Evolutionary conservation across 352 stramenopile species (phyloP).

Genomic region (Thalassiosira livingstoniorum): DNA sequence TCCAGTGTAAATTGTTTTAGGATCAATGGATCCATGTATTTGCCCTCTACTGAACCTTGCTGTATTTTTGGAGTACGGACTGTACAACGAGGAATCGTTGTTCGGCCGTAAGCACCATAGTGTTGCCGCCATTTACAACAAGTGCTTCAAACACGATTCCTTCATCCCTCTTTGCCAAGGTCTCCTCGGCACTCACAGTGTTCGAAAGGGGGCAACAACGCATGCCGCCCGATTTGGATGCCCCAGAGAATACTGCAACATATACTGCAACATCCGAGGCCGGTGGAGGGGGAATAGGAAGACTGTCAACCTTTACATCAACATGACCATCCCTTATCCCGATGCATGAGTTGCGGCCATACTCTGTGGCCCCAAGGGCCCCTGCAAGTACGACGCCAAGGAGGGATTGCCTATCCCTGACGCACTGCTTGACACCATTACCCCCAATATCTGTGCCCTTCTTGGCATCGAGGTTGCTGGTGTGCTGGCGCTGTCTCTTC

Average conservation of each 20-base stretch:
- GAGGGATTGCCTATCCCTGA: neutral
- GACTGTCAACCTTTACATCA: conserved; percentile 32
- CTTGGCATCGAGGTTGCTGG: neutral
- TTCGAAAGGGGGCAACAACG: conserved; percentile 23
- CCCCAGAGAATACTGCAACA: neutral
- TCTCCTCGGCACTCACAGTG: conserved; percentile 7
- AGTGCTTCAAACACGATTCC: neutral
- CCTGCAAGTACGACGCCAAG: conserved; percentile 29
- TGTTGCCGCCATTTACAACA: neutral
- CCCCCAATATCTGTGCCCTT: neutral
- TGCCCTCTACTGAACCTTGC: neutral
- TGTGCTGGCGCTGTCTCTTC: neutral
- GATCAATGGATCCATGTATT: conserved; percentile 6
- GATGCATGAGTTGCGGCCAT: conserved; percentile 33
- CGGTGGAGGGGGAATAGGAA: conserved; percentile 2
- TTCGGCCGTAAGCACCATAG: neutral
- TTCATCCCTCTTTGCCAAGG: neutral
- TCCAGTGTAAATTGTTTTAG: neutral
- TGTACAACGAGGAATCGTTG: neutral
- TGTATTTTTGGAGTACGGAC: neutral
- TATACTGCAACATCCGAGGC: too few species aligned
- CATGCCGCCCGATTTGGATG: neutral
- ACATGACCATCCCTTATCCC: conserved; percentile 29
- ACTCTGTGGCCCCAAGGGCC: conserved; percentile 23
- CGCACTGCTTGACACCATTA: neutral